phyloP scores from a whole-genome alignment of 495 filamentous ascomycete genomes.

The Pseudotulostoma volvatum region DNA sequence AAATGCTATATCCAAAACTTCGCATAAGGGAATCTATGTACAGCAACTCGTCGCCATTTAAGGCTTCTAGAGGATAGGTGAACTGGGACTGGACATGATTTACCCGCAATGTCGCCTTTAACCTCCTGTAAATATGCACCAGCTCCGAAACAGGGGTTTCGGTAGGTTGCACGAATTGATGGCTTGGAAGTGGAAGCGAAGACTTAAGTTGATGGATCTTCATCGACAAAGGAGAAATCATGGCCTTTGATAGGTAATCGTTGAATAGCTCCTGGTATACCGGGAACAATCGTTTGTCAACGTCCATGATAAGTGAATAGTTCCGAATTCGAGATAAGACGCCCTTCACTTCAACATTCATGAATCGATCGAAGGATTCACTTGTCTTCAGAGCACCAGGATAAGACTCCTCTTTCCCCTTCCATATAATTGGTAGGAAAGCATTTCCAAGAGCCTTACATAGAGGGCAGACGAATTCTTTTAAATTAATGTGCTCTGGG shows the following conservation, averaged over 20 bases:
- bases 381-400: conserved; percentile 46
- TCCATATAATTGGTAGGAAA: conserved; percentile 93
- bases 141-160: conserved; percentile 47
- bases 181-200: conserved; percentile 19
- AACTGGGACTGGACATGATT: conserved; percentile 48
- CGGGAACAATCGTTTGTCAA: conserved; percentile 19
- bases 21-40: conserved; percentile 53
- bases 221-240: conserved; percentile 43
- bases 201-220: conserved; percentile 36
- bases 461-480: conserved; percentile 94
- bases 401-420: conserved; percentile 68
- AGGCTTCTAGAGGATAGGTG: conserved; percentile 22
- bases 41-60: conserved; percentile 33
- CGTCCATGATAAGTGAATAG: conserved; percentile 23
- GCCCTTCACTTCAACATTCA: conserved; percentile 16
- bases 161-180: conserved; percentile 18
- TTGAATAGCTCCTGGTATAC: conserved; percentile 43
- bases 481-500: conserved; percentile 54
- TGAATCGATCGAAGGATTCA: conserved; percentile 43
- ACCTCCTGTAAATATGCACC: conserved; percentile 59
- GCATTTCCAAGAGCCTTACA: conserved; percentile 95
- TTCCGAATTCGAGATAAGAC: conserved; percentile 21
- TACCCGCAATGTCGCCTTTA: conserved; percentile 57
- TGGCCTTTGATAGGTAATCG: conserved; percentile 41
- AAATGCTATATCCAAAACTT: conserved; percentile 74